phyloP scores from a whole-genome alignment of 441 rosid species.

The Mallotus japonicus region DNA sequence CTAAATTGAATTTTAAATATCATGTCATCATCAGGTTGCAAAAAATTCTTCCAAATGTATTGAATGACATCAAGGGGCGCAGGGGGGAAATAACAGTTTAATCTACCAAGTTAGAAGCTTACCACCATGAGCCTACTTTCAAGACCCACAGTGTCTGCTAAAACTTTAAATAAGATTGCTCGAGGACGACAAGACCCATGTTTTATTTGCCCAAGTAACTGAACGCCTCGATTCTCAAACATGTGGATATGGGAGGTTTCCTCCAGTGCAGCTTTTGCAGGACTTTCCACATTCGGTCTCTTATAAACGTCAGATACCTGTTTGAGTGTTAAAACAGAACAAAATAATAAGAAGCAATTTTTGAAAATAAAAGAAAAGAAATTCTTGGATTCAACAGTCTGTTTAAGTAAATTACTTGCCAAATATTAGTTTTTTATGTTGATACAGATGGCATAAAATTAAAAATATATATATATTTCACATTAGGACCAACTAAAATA shows the following conservation, averaged over 20 bases:
- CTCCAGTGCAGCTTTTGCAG: slow-evolving; percentile 76
- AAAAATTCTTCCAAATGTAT: neutral
- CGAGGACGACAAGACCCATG: slow-evolving; percentile 96
- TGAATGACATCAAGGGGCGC: neutral
- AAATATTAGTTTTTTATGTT: neutral
- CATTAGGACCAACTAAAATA: neutral
- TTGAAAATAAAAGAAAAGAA: slow-evolving; percentile 12
- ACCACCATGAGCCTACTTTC: slow-evolving; percentile 96
- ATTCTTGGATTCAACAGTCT: neutral
- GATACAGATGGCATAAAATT: neutral
- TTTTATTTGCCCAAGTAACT: slow-evolving; percentile 90
- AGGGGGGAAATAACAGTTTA: slow-evolving; percentile 11
- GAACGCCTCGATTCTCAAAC: slow-evolving; percentile 73
- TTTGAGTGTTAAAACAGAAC: slow-evolving; percentile 17
- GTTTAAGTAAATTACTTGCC: neutral
- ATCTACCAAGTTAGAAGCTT: slow-evolving; percentile 34
- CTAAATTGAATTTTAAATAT: neutral
- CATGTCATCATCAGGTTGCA: neutral
- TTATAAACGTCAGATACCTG: slow-evolving; percentile 96
- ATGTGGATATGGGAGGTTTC: slow-evolving; percentile 64
- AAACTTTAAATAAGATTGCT: slow-evolving; percentile 91
- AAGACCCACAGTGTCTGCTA: slow-evolving; percentile 95
- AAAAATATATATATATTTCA: neutral
- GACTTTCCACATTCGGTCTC: slow-evolving; percentile 77
- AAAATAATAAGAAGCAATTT: slow-evolving; percentile 19